Percentiles rank a stretch among this genome's conserved stretches.
Evolutionary conservation across 768 basidiomycete species (phyloP).

Genomic region (Leucosporidium creatinivorum): DNA sequence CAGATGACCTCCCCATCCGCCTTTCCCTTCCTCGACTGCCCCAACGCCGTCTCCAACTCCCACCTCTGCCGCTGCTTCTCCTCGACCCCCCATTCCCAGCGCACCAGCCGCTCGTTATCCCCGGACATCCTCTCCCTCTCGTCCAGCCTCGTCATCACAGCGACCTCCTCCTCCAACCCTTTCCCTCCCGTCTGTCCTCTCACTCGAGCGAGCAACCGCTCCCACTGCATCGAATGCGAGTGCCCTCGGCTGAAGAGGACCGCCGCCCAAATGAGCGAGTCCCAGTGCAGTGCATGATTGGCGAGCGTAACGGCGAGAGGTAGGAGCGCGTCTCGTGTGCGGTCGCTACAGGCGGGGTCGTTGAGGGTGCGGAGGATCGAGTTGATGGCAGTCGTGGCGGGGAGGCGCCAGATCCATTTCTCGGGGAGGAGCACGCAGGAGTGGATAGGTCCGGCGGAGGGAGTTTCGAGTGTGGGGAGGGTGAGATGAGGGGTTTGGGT

Average conservation of each 20-base stretch:
- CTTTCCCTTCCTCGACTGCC: background rate
- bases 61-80: background rate
- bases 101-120: background rate
- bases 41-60: background rate
- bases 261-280: constrained; percentile 19
- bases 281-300: constrained; percentile 19
- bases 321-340: constrained; percentile 6
- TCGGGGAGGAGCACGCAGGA: constrained; percentile 11
- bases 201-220: background rate
- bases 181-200: background rate
- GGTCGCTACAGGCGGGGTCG: background rate
- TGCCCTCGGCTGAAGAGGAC: background rate
- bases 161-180: background rate
- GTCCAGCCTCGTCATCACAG: constrained; percentile 1
- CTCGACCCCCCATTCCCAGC: too few relatives aligned
- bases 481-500: background rate
- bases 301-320: constrained; percentile 24
- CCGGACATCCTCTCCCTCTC: background rate
- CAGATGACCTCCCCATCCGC: background rate
- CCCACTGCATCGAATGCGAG: constrained; percentile 7
- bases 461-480: background rate
- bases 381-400: constrained; percentile 19
- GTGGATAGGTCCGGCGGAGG: background rate
- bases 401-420: constrained; percentile 27
- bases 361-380: constrained; percentile 14